These are phyloP conservation scores for Solanum hybrid DNA, from an alignment of 305 asterid genomes.

Conservation along the genomic window DNA sequence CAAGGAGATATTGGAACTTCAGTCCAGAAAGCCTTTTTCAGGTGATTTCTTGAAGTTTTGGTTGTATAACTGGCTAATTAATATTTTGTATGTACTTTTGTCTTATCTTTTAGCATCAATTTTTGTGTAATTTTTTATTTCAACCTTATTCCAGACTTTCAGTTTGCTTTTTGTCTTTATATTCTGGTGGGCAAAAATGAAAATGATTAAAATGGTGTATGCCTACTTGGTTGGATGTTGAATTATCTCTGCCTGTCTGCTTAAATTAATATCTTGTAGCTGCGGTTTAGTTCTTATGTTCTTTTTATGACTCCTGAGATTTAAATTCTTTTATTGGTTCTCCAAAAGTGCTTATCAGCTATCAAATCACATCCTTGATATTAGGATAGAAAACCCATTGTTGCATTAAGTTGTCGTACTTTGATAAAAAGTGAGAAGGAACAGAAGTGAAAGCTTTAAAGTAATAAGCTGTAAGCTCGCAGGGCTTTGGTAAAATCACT, in stretches of 20 bases:
- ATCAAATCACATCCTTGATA: neutral
- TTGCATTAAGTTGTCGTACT: neutral
- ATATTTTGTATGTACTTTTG: neutral
- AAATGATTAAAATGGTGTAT: neutral
- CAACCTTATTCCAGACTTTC: neutral
- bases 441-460: neutral
- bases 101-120: neutral
- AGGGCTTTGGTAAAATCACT: neutral
- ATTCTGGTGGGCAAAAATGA: neutral
- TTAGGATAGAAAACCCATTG: neutral
- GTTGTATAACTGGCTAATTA: neutral
- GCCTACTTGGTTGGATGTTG: neutral
- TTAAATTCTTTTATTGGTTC: neutral
- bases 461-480: neutral
- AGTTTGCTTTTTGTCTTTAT: neutral
- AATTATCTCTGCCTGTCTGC: neutral
- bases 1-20: slow-evolving; percentile 84
- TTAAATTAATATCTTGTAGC: neutral
- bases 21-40: slow-evolving; percentile 74
- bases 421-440: neutral
- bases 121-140: neutral
- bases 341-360: neutral
- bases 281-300: neutral
- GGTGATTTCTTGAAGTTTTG: slow-evolving; percentile 29
- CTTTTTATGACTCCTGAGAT: neutral